These are phyloP conservation scores for cucumber (Cucumis sativus) DNA, from an alignment of 306 rosid species.

Conservation along the genomic window Cucumber_9930_V3 NC_026658.2:2780001-2780500, in stretches of 20 bases:
- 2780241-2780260: conserved; percentile 33
- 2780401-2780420: no score
- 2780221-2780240: conserved; percentile 28
- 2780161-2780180: conserved; percentile 20
- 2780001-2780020: not conserved
- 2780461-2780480: no score
- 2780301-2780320: not conserved
- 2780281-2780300: not conserved
- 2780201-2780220: conserved; percentile 41
- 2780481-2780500: no score
- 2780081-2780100: conserved; percentile 1
- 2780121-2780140: conserved; percentile 31
- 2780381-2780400: no score
- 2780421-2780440: no score
- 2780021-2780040: not conserved
- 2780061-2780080: not conserved
- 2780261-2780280: conserved; percentile 31
- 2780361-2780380: no score
- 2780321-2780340: no score
- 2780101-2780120: not conserved
- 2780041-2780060: not conserved
- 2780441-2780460: no score
- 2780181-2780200: conserved; percentile 37
- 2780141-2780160: conserved; percentile 36
- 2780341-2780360: no score